A percentile compares a stretch with the other conserved stretches of the same genome.
These are phyloP conservation scores for Flaveria floridana DNA, from an alignment of 140 eudicot genomes.

Conservation along the genomic window DNA sequence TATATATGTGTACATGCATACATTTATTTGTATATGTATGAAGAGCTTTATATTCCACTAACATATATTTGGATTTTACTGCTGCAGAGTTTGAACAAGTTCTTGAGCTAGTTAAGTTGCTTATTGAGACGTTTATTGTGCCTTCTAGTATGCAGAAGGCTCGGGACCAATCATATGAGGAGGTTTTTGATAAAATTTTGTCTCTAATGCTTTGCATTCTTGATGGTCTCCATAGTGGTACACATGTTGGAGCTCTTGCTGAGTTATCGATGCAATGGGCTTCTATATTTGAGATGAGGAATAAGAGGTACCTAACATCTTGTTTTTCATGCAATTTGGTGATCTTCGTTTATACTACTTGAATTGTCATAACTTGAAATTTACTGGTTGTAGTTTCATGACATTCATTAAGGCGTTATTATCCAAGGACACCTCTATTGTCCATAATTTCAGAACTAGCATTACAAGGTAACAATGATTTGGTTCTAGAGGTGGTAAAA, in stretches of 20 bases:
- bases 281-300: conserved; percentile 59
- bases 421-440: conserved; percentile 51
- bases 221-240: conserved; percentile 54
- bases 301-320: conserved; percentile 43
- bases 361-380: conserved; percentile 14
- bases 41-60: background rate
- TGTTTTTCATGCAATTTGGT: background rate
- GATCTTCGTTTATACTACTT: background rate
- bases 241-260: conserved; percentile 32
- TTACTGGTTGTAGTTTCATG: conserved; percentile 57
- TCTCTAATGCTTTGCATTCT: conserved; percentile 67
- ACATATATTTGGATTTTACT: conserved; percentile 18
- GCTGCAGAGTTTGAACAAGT: conserved; percentile 56
- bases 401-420: conserved; percentile 57
- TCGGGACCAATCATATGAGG: conserved; percentile 40
- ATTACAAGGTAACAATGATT: conserved; percentile 47
- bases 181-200: conserved; percentile 49
- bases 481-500: background rate
- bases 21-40: background rate
- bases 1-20: too few relatives aligned
- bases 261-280: conserved; percentile 61
- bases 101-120: conserved; percentile 49
- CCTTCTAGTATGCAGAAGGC: conserved; percentile 32
- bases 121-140: conserved; percentile 45
- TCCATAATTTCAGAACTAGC: conserved; percentile 46